Base-by-base conservation (phyloP, 2,329 filamentous ascomycete genomes). In the Pseudocercospora pini-densiflorae region DNA sequence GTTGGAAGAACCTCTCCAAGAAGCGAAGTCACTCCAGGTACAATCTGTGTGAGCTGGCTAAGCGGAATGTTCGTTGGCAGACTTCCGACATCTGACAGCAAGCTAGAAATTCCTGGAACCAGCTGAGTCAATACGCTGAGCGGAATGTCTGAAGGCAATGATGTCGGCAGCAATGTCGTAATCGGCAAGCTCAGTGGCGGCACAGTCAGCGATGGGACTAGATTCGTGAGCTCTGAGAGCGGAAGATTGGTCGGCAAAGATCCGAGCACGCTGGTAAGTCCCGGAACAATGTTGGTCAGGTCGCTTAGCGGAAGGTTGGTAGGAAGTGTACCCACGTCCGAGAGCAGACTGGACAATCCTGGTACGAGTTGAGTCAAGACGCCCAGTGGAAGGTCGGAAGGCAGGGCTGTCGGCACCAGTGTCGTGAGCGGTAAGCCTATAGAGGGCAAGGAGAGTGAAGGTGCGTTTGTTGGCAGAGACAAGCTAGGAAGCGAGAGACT, bases 301-400 rank as follows among this genome's bases (percentile, higher is more conserved):
- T 59, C 61, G 12, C 51, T 53, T 5, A 51, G 51, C 36, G 36
- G 36, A 5, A 63, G 10, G 27, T 58, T 63, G 9, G 61, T 63
- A 12, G 61, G 61, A 0, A 63, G 23, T 9, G 40, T 53, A 2
- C 31, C 53, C n/a, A 58, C 40, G 10, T 24, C 40, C 12, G 51
- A 57, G 23, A 59, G 14, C 31, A 60, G 47, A 7, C 40, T 36
- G 7, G 45, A 64, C 3, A 64, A 16, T 54, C 36, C 36, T 40
- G 36, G 12, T 2, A 40, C 36, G 14, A 36, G 33, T 36, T 36
- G 33, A 1, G 33, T 36, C 33, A 36, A 36, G 9, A 36, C 33
- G 10, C 33, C 12, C 33, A 36, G 33, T 8, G 33, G 33, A 36
- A 36, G 9, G 16, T 31, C 21, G 19, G 59, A 45, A 2, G 55